These are phyloP conservation scores for Saturnispora sekii DNA, from an alignment of 805 yeast genomes.

Conservation along the genomic window DNA sequence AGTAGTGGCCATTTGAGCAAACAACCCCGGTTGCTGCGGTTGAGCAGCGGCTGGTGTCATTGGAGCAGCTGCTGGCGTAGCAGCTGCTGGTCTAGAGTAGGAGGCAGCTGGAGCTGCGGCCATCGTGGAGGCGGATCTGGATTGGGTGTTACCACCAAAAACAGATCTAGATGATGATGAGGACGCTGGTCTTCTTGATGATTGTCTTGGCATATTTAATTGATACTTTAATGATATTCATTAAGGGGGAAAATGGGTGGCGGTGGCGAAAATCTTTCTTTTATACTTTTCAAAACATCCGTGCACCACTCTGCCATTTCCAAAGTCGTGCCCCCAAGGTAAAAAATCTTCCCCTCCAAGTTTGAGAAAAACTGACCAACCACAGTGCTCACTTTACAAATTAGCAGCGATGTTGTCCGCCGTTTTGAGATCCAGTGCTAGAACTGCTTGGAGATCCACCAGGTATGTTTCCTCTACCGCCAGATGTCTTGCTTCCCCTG, in stretches of 20 bases:
- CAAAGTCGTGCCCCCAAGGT: background rate
- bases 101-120: slow-evolving; percentile 41
- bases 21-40: slow-evolving; percentile 70
- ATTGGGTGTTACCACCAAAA: slow-evolving; percentile 28
- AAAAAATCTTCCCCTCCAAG: background rate
- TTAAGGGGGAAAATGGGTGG: background rate
- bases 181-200: slow-evolving; percentile 35
- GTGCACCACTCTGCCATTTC: slow-evolving; percentile 3
- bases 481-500: slow-evolving; percentile 8
- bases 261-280: background rate
- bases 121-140: slow-evolving; percentile 70
- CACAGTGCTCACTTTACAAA: too few relatives aligned
- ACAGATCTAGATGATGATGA: slow-evolving; percentile 25
- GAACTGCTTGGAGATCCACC: background rate
- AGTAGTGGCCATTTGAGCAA: slow-evolving; percentile 96
- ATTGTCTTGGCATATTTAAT: slow-evolving; percentile 27
- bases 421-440: slow-evolving; percentile 8
- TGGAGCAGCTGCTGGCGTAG: slow-evolving; percentile 28
- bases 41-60: slow-evolving; percentile 35
- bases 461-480: slow-evolving; percentile 6
- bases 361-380: background rate
- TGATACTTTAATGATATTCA: background rate
- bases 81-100: slow-evolving; percentile 33
- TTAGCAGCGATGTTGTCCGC: slow-evolving; percentile 10
- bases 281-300: background rate